Evolutionary conservation across 495 filamentous ascomycete genomes (phyloP).

Genomic region (Neurospora tetraspora): DNA sequence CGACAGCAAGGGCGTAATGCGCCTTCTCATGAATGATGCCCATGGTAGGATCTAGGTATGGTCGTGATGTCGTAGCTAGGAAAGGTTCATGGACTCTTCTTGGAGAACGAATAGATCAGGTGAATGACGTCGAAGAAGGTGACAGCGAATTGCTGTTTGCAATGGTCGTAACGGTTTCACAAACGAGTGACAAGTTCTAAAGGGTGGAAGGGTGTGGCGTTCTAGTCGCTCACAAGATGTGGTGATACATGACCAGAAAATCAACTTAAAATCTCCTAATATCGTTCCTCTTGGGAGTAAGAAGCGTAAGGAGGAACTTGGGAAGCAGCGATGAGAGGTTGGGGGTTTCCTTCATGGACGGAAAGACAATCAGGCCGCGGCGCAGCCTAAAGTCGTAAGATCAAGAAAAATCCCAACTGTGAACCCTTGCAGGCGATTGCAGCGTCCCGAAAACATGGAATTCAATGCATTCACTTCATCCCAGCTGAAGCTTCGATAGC

Average conservation of each 20-base stretch:
- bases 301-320: background rate
- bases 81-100: background rate
- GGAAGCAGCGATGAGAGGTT: background rate
- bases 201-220: background rate
- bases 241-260: background rate
- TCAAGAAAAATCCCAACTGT: background rate
- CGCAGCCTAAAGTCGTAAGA: background rate
- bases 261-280: background rate
- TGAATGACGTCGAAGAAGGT: background rate
- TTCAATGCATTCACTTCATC: background rate
- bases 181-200: background rate
- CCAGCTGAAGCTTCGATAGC: background rate
- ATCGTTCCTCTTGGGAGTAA: background rate
- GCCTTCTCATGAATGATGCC: conserved; percentile 8
- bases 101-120: background rate
- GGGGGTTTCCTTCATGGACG: background rate
- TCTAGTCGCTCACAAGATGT: background rate
- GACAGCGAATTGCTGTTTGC: background rate
- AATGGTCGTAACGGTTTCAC: background rate
- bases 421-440: background rate
- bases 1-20: conserved; percentile 7
- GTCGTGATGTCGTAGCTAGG: background rate
- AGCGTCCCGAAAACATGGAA: background rate
- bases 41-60: conserved; percentile 2
- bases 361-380: background rate